phyloP scores from a whole-genome alignment of 176 grass and related monocot genomes.

The Hordeum marinum region DNA sequence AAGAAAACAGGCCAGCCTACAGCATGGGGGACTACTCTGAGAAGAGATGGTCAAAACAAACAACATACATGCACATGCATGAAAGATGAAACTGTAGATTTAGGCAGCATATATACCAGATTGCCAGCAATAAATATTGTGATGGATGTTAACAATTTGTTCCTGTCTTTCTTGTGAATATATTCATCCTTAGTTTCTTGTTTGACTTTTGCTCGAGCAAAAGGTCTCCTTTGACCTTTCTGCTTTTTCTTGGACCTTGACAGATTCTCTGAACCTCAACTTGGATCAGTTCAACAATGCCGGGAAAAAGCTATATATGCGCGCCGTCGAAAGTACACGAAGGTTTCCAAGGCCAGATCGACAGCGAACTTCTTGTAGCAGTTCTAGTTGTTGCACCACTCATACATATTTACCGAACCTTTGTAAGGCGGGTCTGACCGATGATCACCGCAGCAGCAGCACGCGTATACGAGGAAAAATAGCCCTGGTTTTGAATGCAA shows the following conservation, averaged over 20 bases:
- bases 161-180: neutral
- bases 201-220: too few species aligned
- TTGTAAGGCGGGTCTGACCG: neutral
- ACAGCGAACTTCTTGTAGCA: neutral
- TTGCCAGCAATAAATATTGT: too few species aligned
- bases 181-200: neutral
- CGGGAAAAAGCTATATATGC: neutral
- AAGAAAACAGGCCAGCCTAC: slow-evolving; percentile 34
- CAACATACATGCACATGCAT: neutral
- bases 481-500: neutral
- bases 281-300: neutral
- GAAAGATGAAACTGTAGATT: slow-evolving; percentile 1
- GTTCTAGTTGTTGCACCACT: neutral
- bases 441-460: neutral
- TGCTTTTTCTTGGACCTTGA: neutral
- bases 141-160: neutral
- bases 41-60: slow-evolving; percentile 31
- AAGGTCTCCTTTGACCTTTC: neutral
- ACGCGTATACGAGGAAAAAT: neutral
- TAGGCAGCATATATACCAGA: neutral
- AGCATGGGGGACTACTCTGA: slow-evolving; percentile 18
- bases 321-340: neutral
- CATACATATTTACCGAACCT: neutral
- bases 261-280: slow-evolving; percentile 5
- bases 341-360: neutral